Percentiles rank a stretch among this genome's conserved stretches.
Conservation (phyloP, 441 rosid genomes). For the Populus hybrid region DNA sequence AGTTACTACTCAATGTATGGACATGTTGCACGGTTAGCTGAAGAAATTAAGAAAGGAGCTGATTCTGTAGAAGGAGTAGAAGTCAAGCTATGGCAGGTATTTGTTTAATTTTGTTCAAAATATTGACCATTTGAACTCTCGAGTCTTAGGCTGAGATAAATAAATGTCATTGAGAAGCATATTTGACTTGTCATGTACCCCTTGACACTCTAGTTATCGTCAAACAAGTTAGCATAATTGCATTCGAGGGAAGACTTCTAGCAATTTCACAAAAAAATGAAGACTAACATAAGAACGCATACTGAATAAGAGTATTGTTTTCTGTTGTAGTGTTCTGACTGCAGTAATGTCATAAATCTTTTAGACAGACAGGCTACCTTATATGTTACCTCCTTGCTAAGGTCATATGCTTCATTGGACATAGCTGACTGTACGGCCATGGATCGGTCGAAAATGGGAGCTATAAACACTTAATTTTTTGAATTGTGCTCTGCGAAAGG, state of each 20-base stretch:
- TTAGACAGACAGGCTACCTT: no score
- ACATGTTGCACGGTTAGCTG: slow-evolving; percentile 86
- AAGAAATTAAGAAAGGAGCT: slow-evolving; percentile 90
- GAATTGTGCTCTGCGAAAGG: no score
- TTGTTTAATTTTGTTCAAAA: not conserved
- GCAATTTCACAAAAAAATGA: not conserved
- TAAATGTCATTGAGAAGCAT: not conserved
- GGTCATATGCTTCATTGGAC: not conserved
- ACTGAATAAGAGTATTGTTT: not conserved
- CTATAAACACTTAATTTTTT: not conserved
- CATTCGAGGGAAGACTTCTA: not conserved
- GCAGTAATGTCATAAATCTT: no score
- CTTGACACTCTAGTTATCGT: not conserved
- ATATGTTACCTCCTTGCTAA: not conserved
- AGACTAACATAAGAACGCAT: not conserved
- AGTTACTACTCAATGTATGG: slow-evolving; percentile 99
- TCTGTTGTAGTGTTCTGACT: no score
- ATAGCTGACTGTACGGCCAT: not conserved
- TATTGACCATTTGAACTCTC: not conserved
- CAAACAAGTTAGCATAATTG: not conserved
- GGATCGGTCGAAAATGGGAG: no score
- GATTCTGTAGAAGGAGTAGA: slow-evolving; percentile 95
- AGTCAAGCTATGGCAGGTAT: slow-evolving; percentile 92
- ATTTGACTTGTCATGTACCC: not conserved
- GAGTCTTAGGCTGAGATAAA: not conserved